phyloP scores from a whole-genome alignment of 2,329 filamentous ascomycete species.

The Paecilomyces dactylethromorphus region DNA sequence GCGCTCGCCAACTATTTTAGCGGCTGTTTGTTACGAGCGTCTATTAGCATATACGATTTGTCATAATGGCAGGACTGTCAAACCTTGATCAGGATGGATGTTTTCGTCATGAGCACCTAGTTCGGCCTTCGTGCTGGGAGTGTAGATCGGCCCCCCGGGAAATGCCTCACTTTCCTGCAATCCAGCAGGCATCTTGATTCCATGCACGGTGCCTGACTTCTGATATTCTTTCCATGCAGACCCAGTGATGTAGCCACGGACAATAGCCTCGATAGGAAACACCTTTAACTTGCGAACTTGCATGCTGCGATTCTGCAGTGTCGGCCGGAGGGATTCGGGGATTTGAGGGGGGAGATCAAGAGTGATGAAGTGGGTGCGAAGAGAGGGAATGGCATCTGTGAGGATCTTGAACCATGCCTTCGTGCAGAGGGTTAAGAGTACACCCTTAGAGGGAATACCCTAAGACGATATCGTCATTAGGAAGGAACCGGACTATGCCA shows the following conservation, averaged over 20 bases:
- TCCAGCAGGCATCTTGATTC: constrained; percentile 61
- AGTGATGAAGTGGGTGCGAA: constrained; percentile 59
- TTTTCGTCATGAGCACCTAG: constrained; percentile 77
- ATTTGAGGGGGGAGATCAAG: constrained; percentile 49
- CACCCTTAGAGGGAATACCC: constrained; percentile 7
- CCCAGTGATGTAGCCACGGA: constrained; percentile 86
- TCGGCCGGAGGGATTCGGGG: constrained; percentile 41
- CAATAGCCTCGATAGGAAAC: constrained; percentile 74
- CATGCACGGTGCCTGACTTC: constrained; percentile 69
- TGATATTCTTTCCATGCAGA: constrained; percentile 77
- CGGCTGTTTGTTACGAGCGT: constrained; percentile 33
- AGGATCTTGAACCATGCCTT: constrained; percentile 63
- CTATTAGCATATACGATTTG: neutral
- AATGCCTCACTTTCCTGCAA: constrained; percentile 66
- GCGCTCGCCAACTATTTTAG: constrained; percentile 55
- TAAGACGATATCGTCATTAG: neutral
- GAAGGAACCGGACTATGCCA: neutral
- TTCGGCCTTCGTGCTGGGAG: constrained; percentile 80
- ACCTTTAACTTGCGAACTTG: constrained; percentile 66
- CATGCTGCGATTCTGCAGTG: constrained; percentile 65
- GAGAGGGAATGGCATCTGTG: constrained; percentile 46
- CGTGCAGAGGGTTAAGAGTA: constrained; percentile 61
- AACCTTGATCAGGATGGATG: constrained; percentile 64
- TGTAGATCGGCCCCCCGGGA: constrained; percentile 61
- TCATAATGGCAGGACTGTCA: constrained; percentile 7